phyloP scores from a whole-genome alignment of 371 early-diverging fungal genomes.

The Blakeslea trispora region DNA sequence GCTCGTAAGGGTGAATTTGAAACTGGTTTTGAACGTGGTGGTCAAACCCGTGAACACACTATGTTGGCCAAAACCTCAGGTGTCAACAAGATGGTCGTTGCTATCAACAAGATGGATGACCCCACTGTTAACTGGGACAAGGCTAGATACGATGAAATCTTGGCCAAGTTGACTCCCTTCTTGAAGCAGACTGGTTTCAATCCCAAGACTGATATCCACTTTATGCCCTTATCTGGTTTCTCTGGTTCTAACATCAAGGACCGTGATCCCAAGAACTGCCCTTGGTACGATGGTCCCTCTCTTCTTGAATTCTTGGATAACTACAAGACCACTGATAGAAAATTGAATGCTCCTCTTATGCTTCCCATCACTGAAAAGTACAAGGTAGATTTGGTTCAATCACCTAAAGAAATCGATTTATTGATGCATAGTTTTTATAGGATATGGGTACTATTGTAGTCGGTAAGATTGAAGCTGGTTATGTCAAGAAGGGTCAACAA shows the following conservation, averaged over 20 bases:
- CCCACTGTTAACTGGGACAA: conserved; percentile 94
- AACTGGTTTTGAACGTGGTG: conserved; percentile 99
- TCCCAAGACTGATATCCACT: conserved; percentile 83
- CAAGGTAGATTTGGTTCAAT: conserved; percentile 59
- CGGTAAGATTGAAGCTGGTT: conserved; percentile 96
- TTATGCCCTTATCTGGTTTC: conserved; percentile 94
- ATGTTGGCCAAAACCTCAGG: conserved; percentile 97
- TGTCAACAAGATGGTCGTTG: conserved; percentile 89
- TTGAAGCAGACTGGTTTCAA: conserved; percentile 91
- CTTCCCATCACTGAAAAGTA: conserved; percentile 94
- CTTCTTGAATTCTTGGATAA: conserved; percentile 86
- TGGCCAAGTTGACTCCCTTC: conserved; percentile 85
- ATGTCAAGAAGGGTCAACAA: conserved; percentile 80
- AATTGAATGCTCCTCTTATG: conserved; percentile 84
- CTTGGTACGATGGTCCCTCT: conserved; percentile 92
- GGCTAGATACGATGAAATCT: conserved; percentile 88
- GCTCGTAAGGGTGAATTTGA: conserved; percentile 99
- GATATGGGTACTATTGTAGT: conserved; percentile 96
- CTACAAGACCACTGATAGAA: conserved; percentile 81
- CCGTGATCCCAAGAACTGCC: conserved; percentile 58
- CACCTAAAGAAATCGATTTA: conserved; percentile 1
- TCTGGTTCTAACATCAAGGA: conserved; percentile 97
- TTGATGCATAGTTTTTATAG: conserved; percentile 21
- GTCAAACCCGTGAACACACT: conserved; percentile 99
- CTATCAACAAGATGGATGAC: conserved; percentile 99